Percentiles rank a stretch among this genome's conserved stretches.
phyloP scores from a whole-genome alignment of 2,329 filamentous ascomycete species.

The Clonostachys byssicola region DNA sequence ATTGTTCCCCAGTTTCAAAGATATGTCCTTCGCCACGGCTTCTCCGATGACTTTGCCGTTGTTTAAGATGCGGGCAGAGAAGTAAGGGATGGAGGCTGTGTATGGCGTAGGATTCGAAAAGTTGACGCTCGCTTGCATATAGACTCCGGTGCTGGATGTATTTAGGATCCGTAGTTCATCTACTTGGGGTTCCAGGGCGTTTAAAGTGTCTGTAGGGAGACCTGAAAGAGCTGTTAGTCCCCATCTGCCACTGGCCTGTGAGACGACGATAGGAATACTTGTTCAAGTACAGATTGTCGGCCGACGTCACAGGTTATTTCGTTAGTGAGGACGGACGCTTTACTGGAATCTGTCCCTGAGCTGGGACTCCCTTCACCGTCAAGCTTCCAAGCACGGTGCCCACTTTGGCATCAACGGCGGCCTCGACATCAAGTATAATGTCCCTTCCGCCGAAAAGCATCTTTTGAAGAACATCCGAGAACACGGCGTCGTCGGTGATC shows the following conservation, averaged over 20 bases:
- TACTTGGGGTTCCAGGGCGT: slow-evolving; percentile 55
- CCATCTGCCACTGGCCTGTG: slow-evolving; percentile 6
- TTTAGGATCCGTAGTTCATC: slow-evolving; percentile 68
- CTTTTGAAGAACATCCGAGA: slow-evolving; percentile 76
- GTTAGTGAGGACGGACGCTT: slow-evolving; percentile 76
- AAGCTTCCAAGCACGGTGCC: slow-evolving; percentile 78
- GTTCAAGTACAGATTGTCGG: slow-evolving; percentile 9
- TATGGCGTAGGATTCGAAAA: slow-evolving; percentile 90
- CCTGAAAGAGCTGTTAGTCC: slow-evolving; percentile 42
- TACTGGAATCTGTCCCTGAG: slow-evolving; percentile 80
- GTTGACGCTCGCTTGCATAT: slow-evolving; percentile 69
- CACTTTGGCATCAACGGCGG: slow-evolving; percentile 78
- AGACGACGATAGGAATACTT: slow-evolving; percentile 21
- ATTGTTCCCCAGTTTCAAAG: slow-evolving; percentile 67
- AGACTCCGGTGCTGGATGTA: slow-evolving; percentile 68
- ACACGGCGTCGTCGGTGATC: slow-evolving; percentile 75
- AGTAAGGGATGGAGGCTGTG: slow-evolving; percentile 73
- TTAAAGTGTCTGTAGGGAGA: slow-evolving; percentile 48
- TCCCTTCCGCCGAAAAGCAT: slow-evolving; percentile 70
- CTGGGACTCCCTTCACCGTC: slow-evolving; percentile 78
- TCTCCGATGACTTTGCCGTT: slow-evolving; percentile 75
- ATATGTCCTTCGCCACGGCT: slow-evolving; percentile 60
- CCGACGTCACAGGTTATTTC: slow-evolving; percentile 15
- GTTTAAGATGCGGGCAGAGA: slow-evolving; percentile 71
- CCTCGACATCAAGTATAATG: slow-evolving; percentile 71